Base-by-base conservation (phyloP, 805 yeast species). In the Candida suzukii region DNA sequence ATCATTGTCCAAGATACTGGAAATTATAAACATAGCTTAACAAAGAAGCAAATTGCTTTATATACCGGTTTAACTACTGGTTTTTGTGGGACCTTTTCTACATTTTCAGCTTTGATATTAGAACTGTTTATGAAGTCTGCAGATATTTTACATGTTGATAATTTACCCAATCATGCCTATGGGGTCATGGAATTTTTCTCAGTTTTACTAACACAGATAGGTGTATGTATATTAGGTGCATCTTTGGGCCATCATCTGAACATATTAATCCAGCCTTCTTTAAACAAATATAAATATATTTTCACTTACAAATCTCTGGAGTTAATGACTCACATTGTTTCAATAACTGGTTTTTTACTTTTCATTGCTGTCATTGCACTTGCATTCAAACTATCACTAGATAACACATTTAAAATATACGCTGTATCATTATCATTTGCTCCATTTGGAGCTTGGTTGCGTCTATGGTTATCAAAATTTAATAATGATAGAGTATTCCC, bases 31-130 rank as follows among this genome's bases (percentile, higher is more conserved):
- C 4, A 4, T 7, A 14, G 4, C 16, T 24, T 24, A 2, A 49
- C 44, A 20, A 74, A 71, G 47, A 74, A 67, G 8, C 51, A 67
- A 3, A 51, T 74, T 10, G 72, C 77, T 0, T 45, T 83, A 0
- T 78, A 75, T 46, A 63, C 68, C 2, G 88, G 85, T 0, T 46
- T 85, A 8, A 76, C 90, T 0, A 77, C 88, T 0, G 97, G 96
- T 0, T 80, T 77, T 52, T 87, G 95, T 60, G 97, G 97, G 0
- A 70, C 88, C 0, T 65, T 82, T 32, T 83, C 95, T 1, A 83
- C 95, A 1, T 86, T 85, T 51, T 80, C 95, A 2, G 66, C 88
- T 0, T 62, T 80, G 44, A 64, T 83, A 2, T 51, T 76, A 6
- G 86, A 80, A 46, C 57, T 74, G 2, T 79, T 80, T 49, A 54